phyloP scores from a whole-genome alignment of 805 yeast genomes.

The Starmerella etchellsii region DNA sequence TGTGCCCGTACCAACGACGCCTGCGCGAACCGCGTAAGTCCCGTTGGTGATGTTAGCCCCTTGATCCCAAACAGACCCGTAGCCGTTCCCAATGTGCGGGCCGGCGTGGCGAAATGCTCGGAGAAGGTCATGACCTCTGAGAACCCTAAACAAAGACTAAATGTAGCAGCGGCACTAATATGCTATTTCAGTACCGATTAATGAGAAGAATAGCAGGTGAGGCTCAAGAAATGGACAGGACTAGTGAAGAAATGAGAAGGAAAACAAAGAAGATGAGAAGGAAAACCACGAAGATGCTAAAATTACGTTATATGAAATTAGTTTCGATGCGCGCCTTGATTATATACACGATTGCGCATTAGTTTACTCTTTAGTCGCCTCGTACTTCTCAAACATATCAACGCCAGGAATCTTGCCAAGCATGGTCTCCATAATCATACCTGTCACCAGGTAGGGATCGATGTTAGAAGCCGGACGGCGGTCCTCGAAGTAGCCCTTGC shows the following conservation, averaged over 20 bases:
- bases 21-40: conserved; percentile 53
- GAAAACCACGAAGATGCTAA: too few species aligned
- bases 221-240: too few species aligned
- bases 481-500: conserved; percentile 97
- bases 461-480: conserved; percentile 99
- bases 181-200: too few species aligned
- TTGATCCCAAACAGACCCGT: conserved; percentile 67
- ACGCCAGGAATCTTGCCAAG: conserved; percentile 91
- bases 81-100: neutral
- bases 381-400: conserved; percentile 44
- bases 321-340: too few species aligned
- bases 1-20: conserved; percentile 57
- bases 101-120: conserved; percentile 22
- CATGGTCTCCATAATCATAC: conserved; percentile 94
- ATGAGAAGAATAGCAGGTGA: too few species aligned
- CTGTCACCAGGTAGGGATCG: conserved; percentile 97
- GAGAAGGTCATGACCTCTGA: too few species aligned
- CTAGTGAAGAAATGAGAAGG: neutral
- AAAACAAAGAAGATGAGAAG: neutral
- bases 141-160: too few species aligned
- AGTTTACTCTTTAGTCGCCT: conserved; percentile 10
- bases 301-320: too few species aligned
- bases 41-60: conserved; percentile 53
- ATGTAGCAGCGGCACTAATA: too few species aligned
- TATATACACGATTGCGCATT: too few species aligned